Evolutionary conservation across 2,329 filamentous ascomycete species (phyloP), one percentile per base, ranked within the genome.

Genomic region (Corniculantispora saksenae): DNA sequence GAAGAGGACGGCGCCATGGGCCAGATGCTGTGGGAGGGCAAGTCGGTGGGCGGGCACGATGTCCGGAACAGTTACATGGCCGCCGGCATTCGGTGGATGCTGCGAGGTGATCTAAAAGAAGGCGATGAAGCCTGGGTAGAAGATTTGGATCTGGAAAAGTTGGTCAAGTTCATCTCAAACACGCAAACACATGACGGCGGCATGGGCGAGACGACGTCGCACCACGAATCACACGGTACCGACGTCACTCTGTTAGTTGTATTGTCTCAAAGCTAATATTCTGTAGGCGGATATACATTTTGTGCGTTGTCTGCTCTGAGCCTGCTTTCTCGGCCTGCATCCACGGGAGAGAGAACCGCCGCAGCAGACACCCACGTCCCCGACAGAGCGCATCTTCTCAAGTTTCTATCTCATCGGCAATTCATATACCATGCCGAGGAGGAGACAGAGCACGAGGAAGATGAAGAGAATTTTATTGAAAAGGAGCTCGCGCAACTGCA

Each of bases 11-110:
- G 95, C 2, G 96, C 93, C 71, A 98, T 99, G 75, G 95, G 94
- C 0, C 94, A 99, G 77, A 86, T 92, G 1, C 74, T 94, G 3
- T 85, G 86, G 70, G 74, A 80, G 15, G 81, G 82, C 74, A 69
- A 78, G 72, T 72, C 94, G n/a, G 86, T 89, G 43, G 94, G 94
- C 0, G 93, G 93, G 0, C 85, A 86, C 63, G 95, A 99, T 77
- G 90, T 93, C 79, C 84, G 95, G 64, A 94, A 94, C 74, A 95
- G 93, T 71, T 97, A 95, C 76, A 89, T 93, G 73, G 94, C 92
- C 3, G 86, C 91, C 21, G 89, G 89, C 10, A 89, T 97, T 38
- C 84, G 95, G 47, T 97, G 92, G 86, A 91, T 97, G 64, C 76
- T 99, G 53, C 83, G 89, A 48, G 92, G 91, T 0, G 82, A 83